Percentiles rank a stretch among this genome's conserved stretches.
Conservation (phyloP, 352 stramenopile species). For the Lagenidium giganteum region DNA sequence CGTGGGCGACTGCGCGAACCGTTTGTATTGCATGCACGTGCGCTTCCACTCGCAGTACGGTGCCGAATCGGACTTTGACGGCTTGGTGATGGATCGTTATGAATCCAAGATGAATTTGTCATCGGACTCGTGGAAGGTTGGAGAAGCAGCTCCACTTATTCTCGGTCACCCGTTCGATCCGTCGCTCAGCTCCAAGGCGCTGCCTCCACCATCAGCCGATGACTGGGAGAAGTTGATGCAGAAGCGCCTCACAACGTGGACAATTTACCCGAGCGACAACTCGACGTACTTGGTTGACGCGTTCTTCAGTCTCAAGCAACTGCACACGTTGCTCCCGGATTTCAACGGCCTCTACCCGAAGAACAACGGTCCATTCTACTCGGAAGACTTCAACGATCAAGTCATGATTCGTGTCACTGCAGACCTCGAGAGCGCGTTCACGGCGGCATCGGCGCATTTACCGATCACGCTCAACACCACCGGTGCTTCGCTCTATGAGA, state of each 20-base stretch:
- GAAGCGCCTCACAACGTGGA: conserved; percentile 30
- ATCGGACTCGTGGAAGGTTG: conserved; percentile 1
- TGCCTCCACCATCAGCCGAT: neutral
- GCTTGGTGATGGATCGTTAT: conserved; percentile 40
- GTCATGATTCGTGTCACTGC: conserved; percentile 33
- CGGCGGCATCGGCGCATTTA: conserved; percentile 19
- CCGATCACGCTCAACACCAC: conserved; percentile 37
- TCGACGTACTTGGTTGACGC: conserved; percentile 30
- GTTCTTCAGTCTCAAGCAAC: conserved; percentile 51
- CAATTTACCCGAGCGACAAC: conserved; percentile 20
- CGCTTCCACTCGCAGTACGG: conserved; percentile 41
- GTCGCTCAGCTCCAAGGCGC: too few relatives aligned
- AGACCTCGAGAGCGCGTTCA: conserved; percentile 13
- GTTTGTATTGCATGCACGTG: conserved; percentile 24
- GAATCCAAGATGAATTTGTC: conserved; percentile 13
- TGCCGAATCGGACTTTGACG: conserved; percentile 39
- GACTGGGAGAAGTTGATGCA: conserved; percentile 19
- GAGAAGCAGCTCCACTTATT: conserved; percentile 20
- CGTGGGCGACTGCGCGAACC: neutral
- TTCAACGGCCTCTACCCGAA: conserved; percentile 17
- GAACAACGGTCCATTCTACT: conserved; percentile 25
- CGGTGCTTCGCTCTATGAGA: conserved; percentile 34
- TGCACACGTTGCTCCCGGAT: conserved; percentile 41
- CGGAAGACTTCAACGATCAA: conserved; percentile 31
- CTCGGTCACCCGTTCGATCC: conserved; percentile 20